A percentile compares a stretch with the other conserved stretches of the same genome.
Conservation (phyloP, 164 flowering plant species). For the Magnolia kwangsiensis region DNA sequence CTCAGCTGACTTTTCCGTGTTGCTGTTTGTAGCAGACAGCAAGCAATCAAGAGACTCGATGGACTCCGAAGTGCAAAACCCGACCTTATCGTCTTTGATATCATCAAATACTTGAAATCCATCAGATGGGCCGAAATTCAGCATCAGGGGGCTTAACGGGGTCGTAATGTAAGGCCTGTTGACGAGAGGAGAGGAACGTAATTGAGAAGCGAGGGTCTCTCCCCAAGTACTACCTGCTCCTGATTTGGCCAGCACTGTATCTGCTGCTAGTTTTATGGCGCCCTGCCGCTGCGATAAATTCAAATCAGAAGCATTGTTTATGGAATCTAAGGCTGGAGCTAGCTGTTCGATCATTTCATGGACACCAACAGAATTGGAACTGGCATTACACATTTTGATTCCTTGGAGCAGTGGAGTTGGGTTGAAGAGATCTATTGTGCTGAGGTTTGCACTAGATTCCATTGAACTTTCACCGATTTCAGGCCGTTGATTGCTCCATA, state of each 20-base stretch:
- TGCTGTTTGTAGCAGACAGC: slow-evolving; percentile 55
- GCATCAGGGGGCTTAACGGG: slow-evolving; percentile 14
- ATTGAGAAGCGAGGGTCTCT: slow-evolving; percentile 8
- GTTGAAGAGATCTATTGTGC: slow-evolving; percentile 19
- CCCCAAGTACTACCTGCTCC: slow-evolving; percentile 13
- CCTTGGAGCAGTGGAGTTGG: slow-evolving; percentile 17
- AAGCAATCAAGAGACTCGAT: slow-evolving; percentile 62
- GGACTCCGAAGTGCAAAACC: slow-evolving; percentile 24
- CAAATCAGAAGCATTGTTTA: slow-evolving; percentile 13
- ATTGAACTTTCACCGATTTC: slow-evolving; percentile 22
- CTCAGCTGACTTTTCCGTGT: slow-evolving; percentile 48
- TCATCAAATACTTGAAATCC: slow-evolving; percentile 11
- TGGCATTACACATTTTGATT: not conserved
- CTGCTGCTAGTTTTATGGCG: slow-evolving; percentile 18
- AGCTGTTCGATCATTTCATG: slow-evolving; percentile 10
- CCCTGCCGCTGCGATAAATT: slow-evolving; percentile 15
- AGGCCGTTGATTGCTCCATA: slow-evolving; percentile 33
- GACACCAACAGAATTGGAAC: slow-evolving; percentile 12
- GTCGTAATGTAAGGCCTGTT: slow-evolving; percentile 14
- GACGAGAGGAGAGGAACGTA: slow-evolving; percentile 13
- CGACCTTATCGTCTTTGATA: slow-evolving; percentile 9
- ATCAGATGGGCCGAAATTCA: slow-evolving; percentile 12
- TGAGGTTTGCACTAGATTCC: slow-evolving; percentile 18
- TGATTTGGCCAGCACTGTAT: slow-evolving; percentile 16
- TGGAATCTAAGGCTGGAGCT: slow-evolving; percentile 12